Base-by-base conservation (phyloP, 2,329 filamentous ascomycete species). In the Decorospora gaudefroyi region DNA sequence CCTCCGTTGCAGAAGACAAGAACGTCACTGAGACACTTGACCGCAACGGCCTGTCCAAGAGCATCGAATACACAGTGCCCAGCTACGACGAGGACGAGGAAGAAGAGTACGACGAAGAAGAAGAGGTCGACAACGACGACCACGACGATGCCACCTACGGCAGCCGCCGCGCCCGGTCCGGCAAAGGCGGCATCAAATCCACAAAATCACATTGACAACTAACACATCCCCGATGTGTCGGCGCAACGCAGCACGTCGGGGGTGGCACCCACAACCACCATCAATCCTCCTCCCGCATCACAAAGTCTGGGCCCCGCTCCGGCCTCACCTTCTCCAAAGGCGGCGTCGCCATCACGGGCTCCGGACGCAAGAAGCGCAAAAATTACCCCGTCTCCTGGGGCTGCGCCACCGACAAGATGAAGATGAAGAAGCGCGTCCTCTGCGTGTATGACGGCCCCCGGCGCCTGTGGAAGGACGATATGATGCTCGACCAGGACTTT, bases 381-480 rank as follows among this genome's bases (percentile, higher is more conserved):
- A 89, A 95, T 70, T 97, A 96, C 69, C 93, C 93, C 9, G 84
- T 88, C 0, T 91, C 88, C 1, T 99, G 93, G 93, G 92, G 93
- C 38, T 93, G 91, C 62, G 83, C 91, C 51, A 85, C 88, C 63
- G 87, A 89, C 62, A 90, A 93, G 76, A 96, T 97, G 89, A 95
- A 88, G 67, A 95, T 95, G 83, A 96, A 95, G 83, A 96, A 96
- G 82, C 88, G 93, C 18, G 90, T 96, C 42, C 79, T 97, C 62
- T 90, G 90, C 53, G 88, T 95, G 13, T 99, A 95, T 63, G 90
- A 97, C 65, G 93, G 93, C 0, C 80, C 80, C 11, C 84, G 91
- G 39, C 85, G 92, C 28, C 79, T 99, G 35, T 93, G 88, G 81
- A 97, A 97, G 76, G 93, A 99, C 67, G 93, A 99, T 73, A 93